Percentiles rank a stretch among this genome's conserved stretches.
These are phyloP conservation scores for Seminavis robusta DNA, from an alignment of 108 stramenopile species.

Conservation along the genomic window DNA sequence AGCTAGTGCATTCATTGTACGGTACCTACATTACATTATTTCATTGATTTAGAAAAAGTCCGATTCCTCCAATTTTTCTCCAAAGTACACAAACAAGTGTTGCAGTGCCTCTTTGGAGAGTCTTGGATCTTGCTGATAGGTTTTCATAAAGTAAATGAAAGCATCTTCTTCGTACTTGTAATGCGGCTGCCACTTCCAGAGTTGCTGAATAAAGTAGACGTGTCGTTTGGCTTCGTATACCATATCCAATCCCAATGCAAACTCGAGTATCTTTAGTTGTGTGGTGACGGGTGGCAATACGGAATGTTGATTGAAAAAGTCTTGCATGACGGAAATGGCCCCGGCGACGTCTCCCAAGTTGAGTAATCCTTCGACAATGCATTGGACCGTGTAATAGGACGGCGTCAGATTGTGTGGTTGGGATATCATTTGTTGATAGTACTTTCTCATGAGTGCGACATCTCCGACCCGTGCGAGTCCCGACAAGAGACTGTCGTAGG, in stretches of 20 bases:
- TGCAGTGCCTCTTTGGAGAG: slow-evolving; percentile 67
- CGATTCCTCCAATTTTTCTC: slow-evolving; percentile 58
- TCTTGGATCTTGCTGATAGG: slow-evolving; percentile 64
- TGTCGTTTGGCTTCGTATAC: slow-evolving; percentile 83
- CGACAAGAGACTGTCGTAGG: slow-evolving; percentile 66
- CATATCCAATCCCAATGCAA: slow-evolving; percentile 59
- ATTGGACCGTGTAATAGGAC: slow-evolving; percentile 58
- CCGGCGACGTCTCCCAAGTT: slow-evolving; percentile 72
- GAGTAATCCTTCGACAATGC: slow-evolving; percentile 66
- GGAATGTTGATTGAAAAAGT: slow-evolving; percentile 80
- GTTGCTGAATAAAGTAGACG: slow-evolving; percentile 78
- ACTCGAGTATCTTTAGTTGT: slow-evolving; percentile 82
- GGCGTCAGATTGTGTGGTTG: slow-evolving; percentile 50
- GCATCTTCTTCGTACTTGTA: slow-evolving; percentile 49
- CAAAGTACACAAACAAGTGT: slow-evolving; percentile 78
- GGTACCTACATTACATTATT: no score
- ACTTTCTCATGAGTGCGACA: slow-evolving; percentile 60
- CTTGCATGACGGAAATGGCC: slow-evolving; percentile 58
- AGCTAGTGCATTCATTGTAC: neutral
- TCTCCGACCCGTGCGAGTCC: slow-evolving; percentile 66
- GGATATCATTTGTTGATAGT: slow-evolving; percentile 51
- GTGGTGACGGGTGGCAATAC: slow-evolving; percentile 81
- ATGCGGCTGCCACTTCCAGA: slow-evolving; percentile 78
- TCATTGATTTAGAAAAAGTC: slow-evolving; percentile 62
- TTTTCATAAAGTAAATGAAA: slow-evolving; percentile 46